Percentiles rank a stretch among this genome's conserved stretches.
phyloP scores from a whole-genome alignment of 768 basidiomycete species.

The Cystobasidiopsis lactophilus region DNA sequence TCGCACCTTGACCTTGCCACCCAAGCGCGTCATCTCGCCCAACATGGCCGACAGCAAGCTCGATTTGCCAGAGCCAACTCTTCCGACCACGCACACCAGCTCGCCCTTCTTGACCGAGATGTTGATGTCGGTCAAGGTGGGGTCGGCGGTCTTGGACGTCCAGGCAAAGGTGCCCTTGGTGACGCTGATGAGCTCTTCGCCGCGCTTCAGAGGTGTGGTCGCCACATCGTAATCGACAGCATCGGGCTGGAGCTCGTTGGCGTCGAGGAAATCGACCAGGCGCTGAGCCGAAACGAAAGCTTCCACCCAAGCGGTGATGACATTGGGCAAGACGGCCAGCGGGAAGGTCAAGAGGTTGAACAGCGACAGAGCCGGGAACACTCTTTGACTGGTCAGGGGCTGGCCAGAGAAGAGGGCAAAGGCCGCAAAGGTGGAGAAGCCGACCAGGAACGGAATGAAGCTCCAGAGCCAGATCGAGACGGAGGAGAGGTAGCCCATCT shows the following conservation, averaged over 20 bases:
- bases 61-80: slow-evolving; percentile 68
- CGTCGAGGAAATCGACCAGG: slow-evolving; percentile 37
- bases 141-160: slow-evolving; percentile 35
- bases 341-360: slow-evolving; percentile 77
- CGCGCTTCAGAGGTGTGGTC: slow-evolving; percentile 38
- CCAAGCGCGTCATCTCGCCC: slow-evolving; percentile 30
- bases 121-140: slow-evolving; percentile 56
- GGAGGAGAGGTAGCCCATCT: slow-evolving; percentile 50
- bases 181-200: slow-evolving; percentile 45
- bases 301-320: slow-evolving; percentile 8
- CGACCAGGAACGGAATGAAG: slow-evolving; percentile 36
- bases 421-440: slow-evolving; percentile 37
- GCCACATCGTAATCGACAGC: slow-evolving; percentile 37
- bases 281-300: slow-evolving; percentile 20
- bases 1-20: slow-evolving; percentile 44
- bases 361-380: slow-evolving; percentile 85
- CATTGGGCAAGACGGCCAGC: slow-evolving; percentile 30
- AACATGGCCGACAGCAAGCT: slow-evolving; percentile 4
- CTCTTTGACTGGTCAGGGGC: slow-evolving; percentile 68
- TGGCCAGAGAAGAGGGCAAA: slow-evolving; percentile 25
- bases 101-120: slow-evolving; percentile 48
- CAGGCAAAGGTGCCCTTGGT: slow-evolving; percentile 61
- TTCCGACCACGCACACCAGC: slow-evolving; percentile 59
- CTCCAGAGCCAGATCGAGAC: slow-evolving; percentile 4
- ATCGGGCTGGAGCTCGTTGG: slow-evolving; percentile 58